Evolutionary conservation across 257 asterid species (phyloP).

Genomic region (Leptodermis oblonga): DNA sequence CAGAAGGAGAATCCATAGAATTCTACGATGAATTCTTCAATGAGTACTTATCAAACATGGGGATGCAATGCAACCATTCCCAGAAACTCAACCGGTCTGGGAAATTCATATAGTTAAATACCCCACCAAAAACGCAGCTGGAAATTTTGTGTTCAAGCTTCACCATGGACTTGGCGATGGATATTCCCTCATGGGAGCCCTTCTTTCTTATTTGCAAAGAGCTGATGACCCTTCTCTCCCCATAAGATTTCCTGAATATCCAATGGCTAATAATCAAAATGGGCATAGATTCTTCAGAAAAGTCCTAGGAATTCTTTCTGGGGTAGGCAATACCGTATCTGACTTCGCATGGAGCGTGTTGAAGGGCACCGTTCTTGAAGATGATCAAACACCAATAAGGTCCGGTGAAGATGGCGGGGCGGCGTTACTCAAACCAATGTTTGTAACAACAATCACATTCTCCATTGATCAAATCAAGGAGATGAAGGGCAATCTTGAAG

Average conservation of each 20-base stretch:
- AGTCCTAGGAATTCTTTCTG: slow-evolving; percentile 10
- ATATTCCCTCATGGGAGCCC: no score
- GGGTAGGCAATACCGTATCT: slow-evolving; percentile 18
- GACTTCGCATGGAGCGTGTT: slow-evolving; percentile 33
- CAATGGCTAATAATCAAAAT: slow-evolving; percentile 27
- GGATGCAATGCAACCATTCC: slow-evolving; percentile 26
- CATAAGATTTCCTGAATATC: slow-evolving; percentile 28
- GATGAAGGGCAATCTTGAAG: no score
- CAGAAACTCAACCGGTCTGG: slow-evolving; percentile 38
- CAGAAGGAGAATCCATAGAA: slow-evolving; percentile 24
- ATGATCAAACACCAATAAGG: no score
- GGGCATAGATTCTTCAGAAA: background rate
- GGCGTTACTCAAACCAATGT: no score
- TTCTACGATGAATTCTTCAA: slow-evolving; percentile 32
- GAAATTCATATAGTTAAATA: slow-evolving; percentile 43
- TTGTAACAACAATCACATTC: no score
- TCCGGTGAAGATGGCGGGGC: no score
- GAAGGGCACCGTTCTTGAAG: slow-evolving; percentile 35
- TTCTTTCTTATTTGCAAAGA: no score
- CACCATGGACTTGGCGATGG: no score
- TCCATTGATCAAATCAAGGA: no score
- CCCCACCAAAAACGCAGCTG: no score
- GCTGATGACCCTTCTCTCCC: no score
- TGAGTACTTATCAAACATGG: slow-evolving; percentile 29
- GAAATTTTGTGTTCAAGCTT: no score